Evolutionary conservation across 139 green algal species (phyloP).

Genomic region (Desmodesmus armatus): DNA sequence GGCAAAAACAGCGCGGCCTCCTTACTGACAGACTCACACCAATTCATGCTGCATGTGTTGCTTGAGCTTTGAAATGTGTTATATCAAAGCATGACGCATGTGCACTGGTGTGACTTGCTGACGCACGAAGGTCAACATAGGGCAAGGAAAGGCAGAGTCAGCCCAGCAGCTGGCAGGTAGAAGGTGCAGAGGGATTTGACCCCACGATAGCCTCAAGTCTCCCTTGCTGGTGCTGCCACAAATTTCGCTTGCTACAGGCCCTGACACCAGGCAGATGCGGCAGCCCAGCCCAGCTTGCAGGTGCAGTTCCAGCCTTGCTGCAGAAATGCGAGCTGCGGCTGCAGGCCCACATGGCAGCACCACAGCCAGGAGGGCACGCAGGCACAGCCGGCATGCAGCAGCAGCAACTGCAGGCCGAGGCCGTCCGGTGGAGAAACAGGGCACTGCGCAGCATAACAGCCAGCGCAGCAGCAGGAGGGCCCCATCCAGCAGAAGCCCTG

Average conservation of each 20-base stretch:
- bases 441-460: slow-evolving; percentile 6
- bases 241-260: background rate
- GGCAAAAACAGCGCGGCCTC: no score
- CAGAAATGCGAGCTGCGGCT: slow-evolving; percentile 24
- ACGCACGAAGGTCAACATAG: background rate
- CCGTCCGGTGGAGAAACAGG: slow-evolving; percentile 18
- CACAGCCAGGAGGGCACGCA: background rate
- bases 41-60: background rate
- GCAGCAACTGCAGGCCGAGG: background rate
- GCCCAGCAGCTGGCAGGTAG: background rate
- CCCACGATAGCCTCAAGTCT: background rate
- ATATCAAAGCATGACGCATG: background rate
- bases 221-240: background rate
- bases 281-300: background rate
- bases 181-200: background rate
- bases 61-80: background rate
- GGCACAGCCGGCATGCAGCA: background rate
- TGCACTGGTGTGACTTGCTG: background rate
- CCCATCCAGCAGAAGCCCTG: background rate
- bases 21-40: background rate
- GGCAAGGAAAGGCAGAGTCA: background rate
- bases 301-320: background rate
- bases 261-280: background rate
- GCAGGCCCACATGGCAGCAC: slow-evolving; percentile 3
- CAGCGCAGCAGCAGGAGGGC: slow-evolving; percentile 4